Base-by-base conservation (phyloP, 495 filamentous ascomycete genomes). In the Penicillium turbatum region DNA sequence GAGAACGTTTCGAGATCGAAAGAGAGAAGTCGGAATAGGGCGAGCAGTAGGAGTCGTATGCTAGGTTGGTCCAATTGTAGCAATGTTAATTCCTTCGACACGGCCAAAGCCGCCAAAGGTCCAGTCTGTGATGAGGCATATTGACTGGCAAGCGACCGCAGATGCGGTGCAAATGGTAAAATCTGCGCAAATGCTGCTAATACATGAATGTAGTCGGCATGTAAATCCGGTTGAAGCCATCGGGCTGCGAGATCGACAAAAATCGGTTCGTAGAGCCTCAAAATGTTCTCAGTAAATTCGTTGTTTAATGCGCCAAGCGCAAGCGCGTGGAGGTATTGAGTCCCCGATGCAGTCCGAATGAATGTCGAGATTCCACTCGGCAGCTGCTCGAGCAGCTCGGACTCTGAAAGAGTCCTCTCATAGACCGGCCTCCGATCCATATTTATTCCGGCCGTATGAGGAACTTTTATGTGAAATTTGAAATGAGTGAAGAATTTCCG, bases 211-310 rank as follows among this genome's bases (percentile, higher is more conserved):
- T 68, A 68, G 42, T 83, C 73, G 29, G 67, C 62, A 37, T 71
- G 55, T 44, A 75, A 65, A 32, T 75, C 70, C 12, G 71, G 67
- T 42, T 59, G 61, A 36, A 87, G 69, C 88, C 90, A 93, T 73
- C 84, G 75, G 54, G 89, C 83, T 68, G 86, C 89, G 40, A 90
- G 69, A 65, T 97, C 90, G 55, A 89, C 81, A 59, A 92, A 86
- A 42, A 89, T 66, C 43, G 72, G 71, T 68, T 88, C 81, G 65
- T 89, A 88, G 53, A 82, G 73, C 54, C 75, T 71, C 61, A 92
- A 92, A 61, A 96, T 74, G 15, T 67, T 67, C 55, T 86, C 77
- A 48, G 89, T 91, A 55, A 79, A 73, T 48, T 73, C 66, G 41
- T 88, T 75, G 54, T 84, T 72, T 55, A 92, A 77, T 26, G 90